A percentile compares a stretch with the other conserved stretches of the same genome.
phyloP scores from a whole-genome alignment of 345 rosid species.

The Rubroshorea leprosula region DNA sequence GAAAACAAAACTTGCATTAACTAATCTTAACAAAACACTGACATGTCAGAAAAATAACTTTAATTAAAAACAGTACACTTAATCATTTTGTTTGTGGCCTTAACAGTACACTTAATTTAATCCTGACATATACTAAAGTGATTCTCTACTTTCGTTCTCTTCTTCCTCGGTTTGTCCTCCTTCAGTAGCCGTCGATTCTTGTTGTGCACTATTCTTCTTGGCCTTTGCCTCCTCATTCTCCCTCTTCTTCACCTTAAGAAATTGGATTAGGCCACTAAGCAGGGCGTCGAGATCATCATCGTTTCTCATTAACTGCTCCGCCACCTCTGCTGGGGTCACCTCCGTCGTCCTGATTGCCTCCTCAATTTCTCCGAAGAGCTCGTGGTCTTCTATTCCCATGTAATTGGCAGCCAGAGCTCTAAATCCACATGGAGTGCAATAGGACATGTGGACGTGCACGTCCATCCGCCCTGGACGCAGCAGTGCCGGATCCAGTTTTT shows the following conservation, averaged over 20 bases:
- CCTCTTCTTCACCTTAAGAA: conserved; percentile 26
- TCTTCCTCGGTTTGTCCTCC: too few relatives aligned
- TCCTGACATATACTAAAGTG: too few relatives aligned
- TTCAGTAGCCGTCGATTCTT: too few relatives aligned
- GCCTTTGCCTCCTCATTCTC: conserved; percentile 23
- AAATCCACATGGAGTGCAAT: conserved; percentile 34
- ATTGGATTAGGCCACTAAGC: conserved; percentile 22
- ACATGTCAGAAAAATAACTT: too few relatives aligned
- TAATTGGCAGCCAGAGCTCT: conserved; percentile 35
- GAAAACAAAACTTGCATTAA: too few relatives aligned
- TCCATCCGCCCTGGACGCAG: conserved; percentile 56
- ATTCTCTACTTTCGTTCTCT: too few relatives aligned
- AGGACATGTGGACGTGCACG: conserved; percentile 46
- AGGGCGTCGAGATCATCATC: conserved; percentile 21
- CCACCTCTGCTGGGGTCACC: conserved; percentile 51
- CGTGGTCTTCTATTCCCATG: conserved; percentile 26
- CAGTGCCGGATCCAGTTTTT: conserved; percentile 41
- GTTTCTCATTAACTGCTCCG: conserved; percentile 43
- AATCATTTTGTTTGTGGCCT: too few relatives aligned
- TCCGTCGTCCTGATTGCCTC: conserved; percentile 21
- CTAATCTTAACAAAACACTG: too few relatives aligned
- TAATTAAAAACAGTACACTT: too few relatives aligned
- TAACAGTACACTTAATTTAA: too few relatives aligned
- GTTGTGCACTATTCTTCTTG: not conserved
- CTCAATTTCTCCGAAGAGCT: conserved; percentile 28